Percentiles rank a stretch among this genome's conserved stretches.
phyloP scores from a whole-genome alignment of 179 eudicot genomes.

The Carnegiea gigantea region DNA sequence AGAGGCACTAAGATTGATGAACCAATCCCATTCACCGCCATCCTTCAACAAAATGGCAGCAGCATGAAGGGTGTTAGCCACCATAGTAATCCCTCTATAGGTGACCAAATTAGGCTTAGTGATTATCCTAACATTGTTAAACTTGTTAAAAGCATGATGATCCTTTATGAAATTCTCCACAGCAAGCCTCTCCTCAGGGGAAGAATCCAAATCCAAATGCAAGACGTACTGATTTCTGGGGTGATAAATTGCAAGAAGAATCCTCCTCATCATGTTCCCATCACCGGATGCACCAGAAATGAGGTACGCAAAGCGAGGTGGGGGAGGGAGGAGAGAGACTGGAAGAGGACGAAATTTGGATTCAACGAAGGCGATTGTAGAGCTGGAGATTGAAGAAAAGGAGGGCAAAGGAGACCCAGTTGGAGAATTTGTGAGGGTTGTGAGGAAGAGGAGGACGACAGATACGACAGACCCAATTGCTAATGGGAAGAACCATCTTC shows the following conservation, averaged over 20 bases:
- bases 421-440: constrained; percentile 47
- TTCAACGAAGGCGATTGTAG: constrained; percentile 14
- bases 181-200: constrained; percentile 41
- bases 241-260: constrained; percentile 60
- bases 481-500: constrained; percentile 56
- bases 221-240: constrained; percentile 54
- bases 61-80: constrained; percentile 51
- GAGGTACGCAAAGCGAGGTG: constrained; percentile 70
- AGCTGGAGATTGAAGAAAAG: constrained; percentile 25
- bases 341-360: background rate
- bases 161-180: constrained; percentile 42
- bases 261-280: constrained; percentile 60
- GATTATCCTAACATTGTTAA: constrained; percentile 51
- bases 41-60: constrained; percentile 47
- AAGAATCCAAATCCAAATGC: constrained; percentile 56
- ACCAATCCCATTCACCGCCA: constrained; percentile 52
- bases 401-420: constrained; percentile 34
- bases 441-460: constrained; percentile 46
- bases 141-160: constrained; percentile 33
- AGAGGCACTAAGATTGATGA: constrained; percentile 57
- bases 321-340: background rate
- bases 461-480: constrained; percentile 46
- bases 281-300: constrained; percentile 78
- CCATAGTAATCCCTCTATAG: constrained; percentile 53
- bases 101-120: constrained; percentile 53